Evolutionary conservation across 495 filamentous ascomycete genomes (phyloP).

Genomic region (Darksidea phi): DNA sequence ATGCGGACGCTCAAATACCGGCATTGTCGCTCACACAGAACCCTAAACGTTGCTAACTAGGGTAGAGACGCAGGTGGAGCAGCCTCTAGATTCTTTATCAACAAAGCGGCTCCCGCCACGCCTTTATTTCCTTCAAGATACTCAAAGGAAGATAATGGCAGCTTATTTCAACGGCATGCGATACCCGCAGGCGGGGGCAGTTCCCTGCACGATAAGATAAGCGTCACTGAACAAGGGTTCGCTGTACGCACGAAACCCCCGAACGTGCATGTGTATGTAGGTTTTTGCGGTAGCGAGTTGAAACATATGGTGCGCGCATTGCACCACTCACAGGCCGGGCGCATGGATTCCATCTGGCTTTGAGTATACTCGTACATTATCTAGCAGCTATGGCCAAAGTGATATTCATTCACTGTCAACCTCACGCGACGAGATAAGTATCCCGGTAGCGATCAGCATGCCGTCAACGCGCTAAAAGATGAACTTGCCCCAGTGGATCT

Average conservation of each 20-base stretch:
- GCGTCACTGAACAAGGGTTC: not conserved
- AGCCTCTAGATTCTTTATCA: not conserved
- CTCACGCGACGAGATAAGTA: slow-evolving; percentile 12
- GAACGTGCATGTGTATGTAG: no score
- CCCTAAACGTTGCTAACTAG: not conserved
- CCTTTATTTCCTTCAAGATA: not conserved
- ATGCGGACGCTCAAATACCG: slow-evolving; percentile 26
- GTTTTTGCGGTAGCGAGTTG: no score
- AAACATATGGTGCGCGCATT: no score
- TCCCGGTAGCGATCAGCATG: slow-evolving; percentile 13
- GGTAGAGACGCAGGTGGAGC: not conserved
- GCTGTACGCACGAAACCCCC: no score
- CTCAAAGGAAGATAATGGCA: not conserved
- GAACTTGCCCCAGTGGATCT: slow-evolving; percentile 7
- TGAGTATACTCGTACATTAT: no score
- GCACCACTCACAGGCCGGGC: not conserved
- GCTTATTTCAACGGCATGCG: not conserved
- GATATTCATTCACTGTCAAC: not conserved
- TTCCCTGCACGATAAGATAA: slow-evolving; percentile 25
- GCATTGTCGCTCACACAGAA: slow-evolving; percentile 1
- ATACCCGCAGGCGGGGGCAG: no score
- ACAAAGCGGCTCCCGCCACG: not conserved
- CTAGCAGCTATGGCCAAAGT: not conserved
- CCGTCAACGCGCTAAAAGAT: not conserved
- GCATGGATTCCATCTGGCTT: no score